phyloP scores from a whole-genome alignment of 306 rosid genomes.

The Benincasa hispida region DNA sequence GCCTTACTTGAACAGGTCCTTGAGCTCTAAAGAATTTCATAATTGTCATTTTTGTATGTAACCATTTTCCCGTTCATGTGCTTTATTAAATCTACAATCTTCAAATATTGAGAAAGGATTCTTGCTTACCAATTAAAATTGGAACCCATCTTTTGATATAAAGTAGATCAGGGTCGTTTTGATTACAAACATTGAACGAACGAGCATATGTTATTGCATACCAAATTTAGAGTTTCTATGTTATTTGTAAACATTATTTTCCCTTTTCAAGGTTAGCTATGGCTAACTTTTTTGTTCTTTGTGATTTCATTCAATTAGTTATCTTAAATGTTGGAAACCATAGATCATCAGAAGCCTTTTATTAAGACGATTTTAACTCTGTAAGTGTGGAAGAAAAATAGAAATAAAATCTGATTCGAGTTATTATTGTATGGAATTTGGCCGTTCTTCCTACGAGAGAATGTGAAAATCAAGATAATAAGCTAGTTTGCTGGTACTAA shows the following conservation, averaged over 20 bases:
- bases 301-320: too few relatives aligned
- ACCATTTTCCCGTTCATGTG: neutral
- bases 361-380: neutral
- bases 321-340: neutral
- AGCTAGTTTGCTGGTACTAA: neutral
- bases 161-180: neutral
- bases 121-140: neutral
- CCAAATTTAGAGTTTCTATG: neutral
- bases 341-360: neutral
- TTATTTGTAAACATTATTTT: neutral
- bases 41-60: neutral
- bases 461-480: neutral
- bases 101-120: neutral
- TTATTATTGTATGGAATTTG: neutral
- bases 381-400: neutral
- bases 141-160: conserved; percentile 1
- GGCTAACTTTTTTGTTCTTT: neutral
- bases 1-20: too few relatives aligned
- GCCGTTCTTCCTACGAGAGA: neutral
- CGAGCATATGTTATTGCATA: neutral
- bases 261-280: neutral
- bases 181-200: neutral
- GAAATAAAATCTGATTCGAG: neutral
- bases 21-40: too few relatives aligned
- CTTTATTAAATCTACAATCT: neutral